Evolutionary conservation across 352 stramenopile genomes (phyloP), one percentile per base, ranked within the genome.

Genomic region (Phytophthora agathidicida): DNA sequence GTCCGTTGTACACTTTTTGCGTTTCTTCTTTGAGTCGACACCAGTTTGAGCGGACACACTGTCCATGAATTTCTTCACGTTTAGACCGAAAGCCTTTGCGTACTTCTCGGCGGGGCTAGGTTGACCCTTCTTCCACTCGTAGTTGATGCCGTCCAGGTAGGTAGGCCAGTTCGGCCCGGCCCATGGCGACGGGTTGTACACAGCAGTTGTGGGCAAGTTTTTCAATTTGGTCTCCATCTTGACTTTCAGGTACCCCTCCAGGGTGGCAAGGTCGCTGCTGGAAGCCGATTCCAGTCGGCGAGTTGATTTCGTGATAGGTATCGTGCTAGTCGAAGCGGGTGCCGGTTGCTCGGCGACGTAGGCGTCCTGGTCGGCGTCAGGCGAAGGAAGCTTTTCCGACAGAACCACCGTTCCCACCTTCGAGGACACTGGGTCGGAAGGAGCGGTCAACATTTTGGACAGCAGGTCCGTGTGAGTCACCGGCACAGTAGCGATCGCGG

Each of bases 121-220:
- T 19, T 71, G 37, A 2, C 42, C 30, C 1, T 42, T n/a, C 11
- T 38, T 59, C 76, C 75, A 80, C 7, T 50, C 30, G 38, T 54
- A 56, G 66, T 89, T 89, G 60, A 89, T 85, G 46, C 76, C 65
- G 57, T 86, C 79, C 23, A 58, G 37, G 65, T 77, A 85, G 16
- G 46, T 47, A 5, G 68, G 66, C 71, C 73, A 89, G 59, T 83
- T 83, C 5, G 30, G 19, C 1, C 51, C 52, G 0, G 47, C 26
- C 52, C 60, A 68, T 14, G 60, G 44, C 6, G 58, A 20, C 10
- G 46, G 32, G 0, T 23, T 20, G 27, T 54, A 39, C 16, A 51
- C 45, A 3, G 24, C 36, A 1, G 22, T 22, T 3, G 42, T 56
- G 0, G 52, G 51, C 0, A 73, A 28, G n/a, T 73, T 65, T 19